Percentiles rank a stretch among this genome's conserved stretches.
Conservation (phyloP, 1,139 yeast genomes). For the Pneumocystis jirovecii region DNA sequence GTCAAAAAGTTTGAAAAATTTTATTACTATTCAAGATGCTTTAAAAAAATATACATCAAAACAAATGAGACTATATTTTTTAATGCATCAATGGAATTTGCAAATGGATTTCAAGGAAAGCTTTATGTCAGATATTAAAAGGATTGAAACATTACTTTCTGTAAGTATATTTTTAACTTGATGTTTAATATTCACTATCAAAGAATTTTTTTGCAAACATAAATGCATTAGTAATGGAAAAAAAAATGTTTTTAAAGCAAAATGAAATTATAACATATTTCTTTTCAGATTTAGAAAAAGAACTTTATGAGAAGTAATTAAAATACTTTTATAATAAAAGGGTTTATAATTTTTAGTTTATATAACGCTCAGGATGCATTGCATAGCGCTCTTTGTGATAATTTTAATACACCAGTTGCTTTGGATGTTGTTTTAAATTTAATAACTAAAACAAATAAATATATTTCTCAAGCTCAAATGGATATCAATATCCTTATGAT, state of each 20-base stretch:
- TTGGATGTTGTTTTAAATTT: constrained; percentile 51
- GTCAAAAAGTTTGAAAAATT: constrained; percentile 89
- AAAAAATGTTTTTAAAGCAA: constrained; percentile 29
- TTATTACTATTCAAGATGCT: constrained; percentile 88
- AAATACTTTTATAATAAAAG: constrained; percentile 15
- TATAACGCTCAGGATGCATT: constrained; percentile 43
- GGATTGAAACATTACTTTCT: constrained; percentile 43
- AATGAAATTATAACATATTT: constrained; percentile 44
- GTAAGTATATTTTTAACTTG: constrained; percentile 3
- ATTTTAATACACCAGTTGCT: constrained; percentile 64
- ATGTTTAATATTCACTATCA: constrained; percentile 6
- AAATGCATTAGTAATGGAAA: constrained; percentile 56
- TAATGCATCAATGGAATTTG: constrained; percentile 80
- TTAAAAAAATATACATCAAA: constrained; percentile 50
- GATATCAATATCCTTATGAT: constrained; percentile 49
- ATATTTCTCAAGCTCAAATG: constrained; percentile 38
- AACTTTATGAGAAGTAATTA: constrained; percentile 16
- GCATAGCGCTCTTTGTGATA: constrained; percentile 74
- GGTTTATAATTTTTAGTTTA: constrained; percentile 34
- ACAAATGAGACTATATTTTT: constrained; percentile 80
- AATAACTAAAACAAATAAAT: constrained; percentile 55
- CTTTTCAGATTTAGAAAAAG: constrained; percentile 34
- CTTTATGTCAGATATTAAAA: constrained; percentile 35
- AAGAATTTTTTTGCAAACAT: constrained; percentile 73
- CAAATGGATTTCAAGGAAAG: constrained; percentile 84